Evolutionary conservation across 2,329 filamentous ascomycete genomes (phyloP).

Genomic region (Simplicillium sp.): DNA sequence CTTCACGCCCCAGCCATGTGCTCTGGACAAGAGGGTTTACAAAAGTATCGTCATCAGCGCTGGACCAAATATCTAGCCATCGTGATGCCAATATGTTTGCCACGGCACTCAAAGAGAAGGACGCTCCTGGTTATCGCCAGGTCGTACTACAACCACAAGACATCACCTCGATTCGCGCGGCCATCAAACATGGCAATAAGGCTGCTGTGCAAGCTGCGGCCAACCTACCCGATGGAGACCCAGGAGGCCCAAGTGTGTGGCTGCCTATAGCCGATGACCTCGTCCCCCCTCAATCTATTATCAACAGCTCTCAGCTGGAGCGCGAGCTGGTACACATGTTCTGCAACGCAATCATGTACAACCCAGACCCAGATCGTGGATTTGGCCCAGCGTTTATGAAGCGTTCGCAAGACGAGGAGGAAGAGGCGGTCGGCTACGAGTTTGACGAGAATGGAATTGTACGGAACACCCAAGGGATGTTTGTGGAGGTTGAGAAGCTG

Average conservation of each 20-base stretch:
- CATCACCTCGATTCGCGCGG: slow-evolving; percentile 66
- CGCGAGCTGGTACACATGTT: slow-evolving; percentile 95
- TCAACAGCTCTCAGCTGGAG: slow-evolving; percentile 88
- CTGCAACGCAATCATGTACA: slow-evolving; percentile 98
- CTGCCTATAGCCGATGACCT: slow-evolving; percentile 67
- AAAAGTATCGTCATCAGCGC: slow-evolving; percentile 60
- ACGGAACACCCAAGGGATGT: slow-evolving; percentile 83
- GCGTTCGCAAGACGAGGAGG: slow-evolving; percentile 30
- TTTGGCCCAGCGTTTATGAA: slow-evolving; percentile 54
- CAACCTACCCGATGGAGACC: slow-evolving; percentile 50
- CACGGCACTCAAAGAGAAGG: slow-evolving; percentile 62
- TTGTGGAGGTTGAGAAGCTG: slow-evolving; percentile 72
- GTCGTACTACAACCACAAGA: slow-evolving; percentile 69
- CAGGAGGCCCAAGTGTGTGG: slow-evolving; percentile 46
- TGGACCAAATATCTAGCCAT: slow-evolving; percentile 70
- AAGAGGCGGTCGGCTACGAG: slow-evolving; percentile 48
- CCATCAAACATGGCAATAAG: slow-evolving; percentile 64
- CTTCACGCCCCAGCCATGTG: slow-evolving; percentile 55
- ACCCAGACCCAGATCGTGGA: slow-evolving; percentile 67
- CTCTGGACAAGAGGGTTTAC: slow-evolving; percentile 69
- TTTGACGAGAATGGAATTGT: slow-evolving; percentile 80
- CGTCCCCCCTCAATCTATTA: slow-evolving; percentile 77
- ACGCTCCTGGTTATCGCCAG: slow-evolving; percentile 66
- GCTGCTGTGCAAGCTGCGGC: slow-evolving; percentile 51
- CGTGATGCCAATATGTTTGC: slow-evolving; percentile 74